These are phyloP conservation scores for Scytalidium sp. DNA, from an alignment of 2,329 filamentous ascomycete species.

Conservation along the genomic window DNA sequence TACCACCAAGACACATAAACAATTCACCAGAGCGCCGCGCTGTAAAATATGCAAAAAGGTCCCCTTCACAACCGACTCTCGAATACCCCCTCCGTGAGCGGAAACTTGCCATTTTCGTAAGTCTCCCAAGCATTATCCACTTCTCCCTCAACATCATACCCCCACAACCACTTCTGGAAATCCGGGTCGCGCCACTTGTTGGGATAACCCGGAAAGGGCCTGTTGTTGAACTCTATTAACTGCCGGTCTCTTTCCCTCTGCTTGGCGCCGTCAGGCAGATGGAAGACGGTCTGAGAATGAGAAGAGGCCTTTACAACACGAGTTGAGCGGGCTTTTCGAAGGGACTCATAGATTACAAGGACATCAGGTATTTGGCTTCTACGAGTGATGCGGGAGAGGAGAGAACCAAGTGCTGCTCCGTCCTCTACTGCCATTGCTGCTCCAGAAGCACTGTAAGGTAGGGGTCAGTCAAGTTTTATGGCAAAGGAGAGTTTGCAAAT, in stretches of 20 bases:
- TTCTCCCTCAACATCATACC: constrained; percentile 21
- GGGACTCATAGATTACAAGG: constrained; percentile 3
- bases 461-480: neutral
- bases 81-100: neutral
- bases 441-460: constrained; percentile 2
- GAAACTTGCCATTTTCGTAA: constrained; percentile 7
- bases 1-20: no score
- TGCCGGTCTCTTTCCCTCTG: constrained; percentile 4
- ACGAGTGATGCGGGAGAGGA: neutral
- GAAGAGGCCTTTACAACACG: constrained; percentile 2
- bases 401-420: constrained; percentile 3
- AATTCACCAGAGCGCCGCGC: no score
- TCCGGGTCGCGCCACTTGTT: constrained; percentile 21
- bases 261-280: constrained; percentile 5
- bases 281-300: constrained; percentile 2
- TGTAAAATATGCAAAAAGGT: no score
- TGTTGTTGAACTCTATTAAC: constrained; percentile 23
- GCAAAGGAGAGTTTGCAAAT: neutral
- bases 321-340: constrained; percentile 3
- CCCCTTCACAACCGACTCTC: neutral
- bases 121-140: constrained; percentile 21
- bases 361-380: constrained; percentile 3
- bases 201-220: constrained; percentile 16
- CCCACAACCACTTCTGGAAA: constrained; percentile 20
- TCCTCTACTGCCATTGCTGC: constrained; percentile 7